Percentiles rank a stretch among this genome's conserved stretches.
phyloP scores from a whole-genome alignment of 2,329 filamentous ascomycete species.

The Trichoderma oligosporum region DNA sequence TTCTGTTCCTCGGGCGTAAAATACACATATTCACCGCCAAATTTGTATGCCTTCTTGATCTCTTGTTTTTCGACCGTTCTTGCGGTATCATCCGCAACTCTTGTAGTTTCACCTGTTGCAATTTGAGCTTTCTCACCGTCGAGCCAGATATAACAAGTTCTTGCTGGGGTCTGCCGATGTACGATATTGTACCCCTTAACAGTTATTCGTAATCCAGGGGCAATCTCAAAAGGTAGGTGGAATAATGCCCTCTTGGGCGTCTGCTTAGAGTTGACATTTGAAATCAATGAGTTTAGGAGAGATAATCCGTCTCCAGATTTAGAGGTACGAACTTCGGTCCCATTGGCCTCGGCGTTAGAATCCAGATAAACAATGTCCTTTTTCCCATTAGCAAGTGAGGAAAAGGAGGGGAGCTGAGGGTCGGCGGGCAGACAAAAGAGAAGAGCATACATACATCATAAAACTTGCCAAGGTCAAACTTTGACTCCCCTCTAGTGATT shows the following conservation, averaged over 20 bases:
- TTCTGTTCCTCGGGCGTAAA: conserved; percentile 84
- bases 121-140: conserved; percentile 83
- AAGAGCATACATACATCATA: conserved; percentile 68
- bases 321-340: conserved; percentile 54
- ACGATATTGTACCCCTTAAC: conserved; percentile 91
- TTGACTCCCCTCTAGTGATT: conserved; percentile 65
- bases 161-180: conserved; percentile 74
- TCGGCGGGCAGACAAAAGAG: too few species aligned
- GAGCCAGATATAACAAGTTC: conserved; percentile 84
- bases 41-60: conserved; percentile 90
- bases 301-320: conserved; percentile 72
- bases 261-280: conserved; percentile 87
- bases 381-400: neutral
- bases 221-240: conserved; percentile 82
- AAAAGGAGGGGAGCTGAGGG: neutral
- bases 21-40: conserved; percentile 82
- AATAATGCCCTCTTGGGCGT: conserved; percentile 82
- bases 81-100: conserved; percentile 73
- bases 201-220: conserved; percentile 77
- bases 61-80: conserved; percentile 75
- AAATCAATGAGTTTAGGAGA: conserved; percentile 73
- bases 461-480: conserved; percentile 80
- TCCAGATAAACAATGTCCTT: conserved; percentile 89
- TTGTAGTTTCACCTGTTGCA: conserved; percentile 67
- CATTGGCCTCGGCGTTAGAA: conserved; percentile 62